Conservation (phyloP, 495 filamentous ascomycete species). For the Xylaria telfairii region DNA sequence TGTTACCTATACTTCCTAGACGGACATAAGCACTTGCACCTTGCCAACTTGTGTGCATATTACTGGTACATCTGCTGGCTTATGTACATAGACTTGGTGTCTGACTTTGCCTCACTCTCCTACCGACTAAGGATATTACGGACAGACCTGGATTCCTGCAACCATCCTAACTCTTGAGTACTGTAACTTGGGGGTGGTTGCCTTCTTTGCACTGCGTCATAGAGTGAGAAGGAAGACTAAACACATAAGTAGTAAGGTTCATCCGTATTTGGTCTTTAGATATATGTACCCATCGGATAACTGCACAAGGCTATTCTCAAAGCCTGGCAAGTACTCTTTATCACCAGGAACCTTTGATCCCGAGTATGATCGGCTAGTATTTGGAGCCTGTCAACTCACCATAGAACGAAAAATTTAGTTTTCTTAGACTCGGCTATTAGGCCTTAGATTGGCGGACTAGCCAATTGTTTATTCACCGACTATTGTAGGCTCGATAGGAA, state of each 20-base stretch:
- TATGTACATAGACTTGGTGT: conserved; percentile 1
- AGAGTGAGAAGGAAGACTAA: neutral
- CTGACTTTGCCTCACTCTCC: neutral
- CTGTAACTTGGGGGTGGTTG: neutral
- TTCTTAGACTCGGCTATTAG: neutral
- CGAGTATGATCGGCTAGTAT: neutral
- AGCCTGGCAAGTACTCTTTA: neutral
- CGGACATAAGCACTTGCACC: neutral
- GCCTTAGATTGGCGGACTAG: neutral
- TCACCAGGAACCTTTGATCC: neutral
- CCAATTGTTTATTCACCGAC: conserved; percentile 5
- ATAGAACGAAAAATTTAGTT: neutral
- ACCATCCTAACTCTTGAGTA: neutral
- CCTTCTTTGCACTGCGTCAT: neutral
- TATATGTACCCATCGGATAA: neutral
- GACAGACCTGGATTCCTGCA: neutral
- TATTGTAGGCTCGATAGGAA: neutral
- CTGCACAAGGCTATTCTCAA: neutral
- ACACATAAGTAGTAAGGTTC: neutral
- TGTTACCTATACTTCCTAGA: neutral
- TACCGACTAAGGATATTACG: neutral
- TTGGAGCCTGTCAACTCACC: neutral
- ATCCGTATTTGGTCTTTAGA: neutral
- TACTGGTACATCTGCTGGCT: neutral
- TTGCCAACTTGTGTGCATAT: neutral